A percentile compares a stretch with the other conserved stretches of the same genome.
Conservation (phyloP, 73 alveolate species). For the Uronychia binucleata region DNA sequence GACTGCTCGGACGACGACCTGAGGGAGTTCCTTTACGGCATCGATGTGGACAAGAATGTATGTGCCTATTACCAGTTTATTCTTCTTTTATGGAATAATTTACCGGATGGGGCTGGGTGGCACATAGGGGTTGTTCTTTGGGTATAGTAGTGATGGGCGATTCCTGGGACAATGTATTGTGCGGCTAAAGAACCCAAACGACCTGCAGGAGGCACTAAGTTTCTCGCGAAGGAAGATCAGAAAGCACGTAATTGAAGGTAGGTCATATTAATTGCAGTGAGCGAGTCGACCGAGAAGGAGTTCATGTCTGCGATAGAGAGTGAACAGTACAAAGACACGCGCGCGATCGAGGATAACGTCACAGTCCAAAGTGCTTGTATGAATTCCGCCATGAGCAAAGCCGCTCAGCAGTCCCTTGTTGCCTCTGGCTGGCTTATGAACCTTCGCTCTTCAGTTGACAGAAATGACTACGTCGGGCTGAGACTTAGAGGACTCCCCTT, state of each 20-base stretch:
- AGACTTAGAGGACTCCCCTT: slow-evolving; percentile 65
- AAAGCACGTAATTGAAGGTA: neutral
- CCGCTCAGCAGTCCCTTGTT: neutral
- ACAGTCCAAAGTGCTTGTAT: neutral
- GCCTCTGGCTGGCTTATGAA: neutral
- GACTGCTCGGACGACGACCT: slow-evolving; percentile 1
- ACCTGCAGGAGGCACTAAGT: neutral
- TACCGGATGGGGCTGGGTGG: neutral
- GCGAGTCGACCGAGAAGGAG: neutral
- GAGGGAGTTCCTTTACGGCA: neutral
- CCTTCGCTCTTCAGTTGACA: slow-evolving; percentile 12
- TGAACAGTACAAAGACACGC: neutral
- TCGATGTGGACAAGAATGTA: neutral
- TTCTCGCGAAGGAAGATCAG: neutral
- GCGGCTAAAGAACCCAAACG: neutral
- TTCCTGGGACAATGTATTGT: neutral
- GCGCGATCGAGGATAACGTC: neutral
- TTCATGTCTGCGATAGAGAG: neutral
- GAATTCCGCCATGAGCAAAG: neutral
- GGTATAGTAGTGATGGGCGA: neutral
- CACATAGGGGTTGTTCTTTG: neutral
- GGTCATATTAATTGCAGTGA: neutral
- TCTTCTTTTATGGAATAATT: too few species aligned
- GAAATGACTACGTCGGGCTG: slow-evolving; percentile 27
- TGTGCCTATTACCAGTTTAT: neutral